Percentiles rank a stretch among this genome's conserved stretches.
Conservation (phyloP, 768 basidiomycete species). For the Inosperma sp. region DNA sequence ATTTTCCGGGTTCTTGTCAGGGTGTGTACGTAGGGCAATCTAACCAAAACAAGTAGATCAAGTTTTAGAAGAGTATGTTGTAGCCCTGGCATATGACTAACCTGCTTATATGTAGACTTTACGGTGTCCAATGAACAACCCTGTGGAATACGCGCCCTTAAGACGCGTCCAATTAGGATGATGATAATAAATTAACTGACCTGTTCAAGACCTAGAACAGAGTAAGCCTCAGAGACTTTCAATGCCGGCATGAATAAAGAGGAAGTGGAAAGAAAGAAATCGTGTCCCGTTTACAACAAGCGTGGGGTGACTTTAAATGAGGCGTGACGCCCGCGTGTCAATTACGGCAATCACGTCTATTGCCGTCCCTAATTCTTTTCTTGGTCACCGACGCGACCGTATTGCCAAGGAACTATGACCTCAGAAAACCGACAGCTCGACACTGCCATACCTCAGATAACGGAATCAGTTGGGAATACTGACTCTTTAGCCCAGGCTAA, state of each 20-base stretch:
- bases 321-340: too few species aligned
- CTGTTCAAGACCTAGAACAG: slow-evolving; percentile 50
- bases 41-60: slow-evolving; percentile 20
- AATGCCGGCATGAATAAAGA: slow-evolving; percentile 5
- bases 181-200: slow-evolving; percentile 28
- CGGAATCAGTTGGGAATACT: too few species aligned
- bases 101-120: slow-evolving; percentile 67
- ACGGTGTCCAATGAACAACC: slow-evolving; percentile 59
- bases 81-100: slow-evolving; percentile 20
- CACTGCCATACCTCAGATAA: too few species aligned
- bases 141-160: slow-evolving; percentile 30
- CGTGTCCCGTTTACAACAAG: too few species aligned
- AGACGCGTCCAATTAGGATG: slow-evolving; percentile 2
- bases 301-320: slow-evolving; percentile 8
- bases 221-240: slow-evolving; percentile 32
- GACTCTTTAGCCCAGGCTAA: too few species aligned
- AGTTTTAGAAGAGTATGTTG: slow-evolving; percentile 1
- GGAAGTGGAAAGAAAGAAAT: slow-evolving; percentile 11
- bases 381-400: slow-evolving; percentile 11
- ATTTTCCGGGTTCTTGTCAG: slow-evolving; percentile 71
- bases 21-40: slow-evolving; percentile 66
- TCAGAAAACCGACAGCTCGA: too few species aligned
- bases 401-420: not conserved
- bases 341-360: slow-evolving; percentile 9
- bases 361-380: slow-evolving; percentile 3